phyloP scores from a whole-genome alignment of 75 land plant species.

The Pinus taeda region DNA sequence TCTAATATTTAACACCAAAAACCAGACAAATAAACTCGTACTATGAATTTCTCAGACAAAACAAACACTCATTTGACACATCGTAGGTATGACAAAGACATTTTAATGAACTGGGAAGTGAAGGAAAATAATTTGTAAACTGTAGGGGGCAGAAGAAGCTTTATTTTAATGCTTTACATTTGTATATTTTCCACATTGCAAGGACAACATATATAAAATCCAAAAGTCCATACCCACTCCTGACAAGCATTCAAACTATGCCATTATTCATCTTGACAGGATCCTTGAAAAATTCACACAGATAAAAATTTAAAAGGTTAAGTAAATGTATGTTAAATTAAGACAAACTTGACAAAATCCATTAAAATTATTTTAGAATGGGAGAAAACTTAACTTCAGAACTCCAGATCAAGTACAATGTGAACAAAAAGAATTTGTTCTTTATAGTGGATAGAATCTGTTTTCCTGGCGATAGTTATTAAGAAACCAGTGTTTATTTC shows the following conservation, averaged over 20 bases:
- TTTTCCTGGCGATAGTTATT: neutral
- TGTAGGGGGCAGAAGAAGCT: neutral
- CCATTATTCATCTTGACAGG: neutral
- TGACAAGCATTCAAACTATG: neutral
- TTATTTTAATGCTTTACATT: neutral
- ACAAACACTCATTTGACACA: neutral
- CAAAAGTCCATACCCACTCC: neutral
- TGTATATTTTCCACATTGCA: neutral
- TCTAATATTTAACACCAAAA: too few species aligned
- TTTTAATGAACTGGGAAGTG: neutral
- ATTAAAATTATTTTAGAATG: neutral
- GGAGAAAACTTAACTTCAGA: neutral
- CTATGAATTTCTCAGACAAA: neutral
- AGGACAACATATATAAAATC: neutral
- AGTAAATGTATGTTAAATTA: neutral
- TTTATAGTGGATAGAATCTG: neutral
- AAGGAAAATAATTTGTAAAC: neutral
- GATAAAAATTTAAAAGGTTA: neutral
- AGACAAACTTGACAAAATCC: too few species aligned
- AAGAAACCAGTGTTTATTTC: neutral
- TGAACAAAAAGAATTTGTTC: neutral
- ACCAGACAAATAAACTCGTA: too few species aligned
- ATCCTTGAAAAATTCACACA: neutral
- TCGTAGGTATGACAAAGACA: neutral
- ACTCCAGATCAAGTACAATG: neutral